These are phyloP conservation scores for Orbilia ellipsospora DNA, from an alignment of 2,329 filamentous ascomycete species.

Conservation along the genomic window DNA sequence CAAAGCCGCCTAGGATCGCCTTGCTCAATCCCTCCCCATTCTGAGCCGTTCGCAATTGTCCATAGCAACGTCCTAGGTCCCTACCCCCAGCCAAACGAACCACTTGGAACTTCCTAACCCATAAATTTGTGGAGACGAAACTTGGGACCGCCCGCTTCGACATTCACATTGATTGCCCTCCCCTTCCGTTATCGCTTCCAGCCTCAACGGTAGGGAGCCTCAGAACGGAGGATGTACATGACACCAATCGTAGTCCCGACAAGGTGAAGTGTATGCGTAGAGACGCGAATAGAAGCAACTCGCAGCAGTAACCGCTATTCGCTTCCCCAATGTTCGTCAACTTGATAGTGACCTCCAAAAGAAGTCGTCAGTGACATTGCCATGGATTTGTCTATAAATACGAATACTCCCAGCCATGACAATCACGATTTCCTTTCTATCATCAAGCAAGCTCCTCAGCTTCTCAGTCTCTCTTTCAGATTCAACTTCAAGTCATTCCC, in stretches of 20 bases:
- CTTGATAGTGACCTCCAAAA: background rate
- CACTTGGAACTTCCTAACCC: constrained; percentile 40
- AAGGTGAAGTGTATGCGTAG: constrained; percentile 1
- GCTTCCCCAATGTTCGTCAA: background rate
- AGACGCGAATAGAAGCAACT: no score
- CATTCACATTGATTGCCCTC: constrained; percentile 8
- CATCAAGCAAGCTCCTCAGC: constrained; percentile 43
- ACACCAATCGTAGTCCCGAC: background rate
- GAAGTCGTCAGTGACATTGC: background rate
- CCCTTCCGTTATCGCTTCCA: constrained; percentile 27
- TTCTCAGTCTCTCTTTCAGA: constrained; percentile 44
- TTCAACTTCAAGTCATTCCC: constrained; percentile 39
- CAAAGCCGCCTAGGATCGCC: no score
- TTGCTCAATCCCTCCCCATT: no score
- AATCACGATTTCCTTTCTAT: constrained; percentile 1
- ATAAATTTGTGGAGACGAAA: constrained; percentile 4
- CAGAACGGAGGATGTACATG: background rate
- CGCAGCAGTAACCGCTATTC: no score
- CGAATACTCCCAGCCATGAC: background rate
- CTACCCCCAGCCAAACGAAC: background rate
- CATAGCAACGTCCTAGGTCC: no score
- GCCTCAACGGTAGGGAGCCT: constrained; percentile 10
- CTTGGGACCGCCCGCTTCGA: constrained; percentile 24
- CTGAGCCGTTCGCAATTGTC: no score
- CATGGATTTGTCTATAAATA: constrained; percentile 43